Conservation (phyloP, 1,139 yeast species). For the Hemisphaericaspora xylanilytica region DNA sequence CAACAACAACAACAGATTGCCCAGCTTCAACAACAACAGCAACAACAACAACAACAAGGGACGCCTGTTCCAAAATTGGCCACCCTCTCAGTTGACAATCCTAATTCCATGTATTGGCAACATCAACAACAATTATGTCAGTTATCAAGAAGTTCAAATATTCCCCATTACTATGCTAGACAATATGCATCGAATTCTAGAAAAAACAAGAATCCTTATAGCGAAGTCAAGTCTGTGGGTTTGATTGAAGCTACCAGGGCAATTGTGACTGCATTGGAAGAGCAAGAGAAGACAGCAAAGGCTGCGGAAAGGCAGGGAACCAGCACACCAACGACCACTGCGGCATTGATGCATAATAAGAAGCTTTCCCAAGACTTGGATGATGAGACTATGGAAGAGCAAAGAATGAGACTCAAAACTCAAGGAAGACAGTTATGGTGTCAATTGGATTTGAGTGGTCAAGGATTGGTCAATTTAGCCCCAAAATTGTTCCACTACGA, state of each 20-base stretch:
- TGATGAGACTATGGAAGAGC: conserved; percentile 76
- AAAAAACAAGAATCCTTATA: conserved; percentile 48
- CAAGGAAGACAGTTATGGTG: conserved; percentile 88
- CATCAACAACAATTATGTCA: conserved; percentile 82
- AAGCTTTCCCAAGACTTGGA: conserved; percentile 55
- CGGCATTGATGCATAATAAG: conserved; percentile 60
- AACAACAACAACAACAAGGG: conserved; percentile 19
- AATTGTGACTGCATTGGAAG: conserved; percentile 44
- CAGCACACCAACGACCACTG: conserved; percentile 30
- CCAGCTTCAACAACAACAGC: conserved; percentile 19
- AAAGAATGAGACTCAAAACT: conserved; percentile 67
- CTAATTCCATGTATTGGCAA: conserved; percentile 72
- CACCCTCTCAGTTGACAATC: conserved; percentile 43
- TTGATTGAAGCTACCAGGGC: conserved; percentile 57
- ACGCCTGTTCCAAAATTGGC: conserved; percentile 27
- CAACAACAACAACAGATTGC: not conserved
- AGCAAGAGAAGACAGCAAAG: conserved; percentile 35
- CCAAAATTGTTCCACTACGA: conserved; percentile 76
- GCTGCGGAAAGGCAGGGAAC: conserved; percentile 9
- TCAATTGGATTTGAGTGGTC: conserved; percentile 88
- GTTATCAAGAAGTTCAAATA: conserved; percentile 66
- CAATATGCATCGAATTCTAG: conserved; percentile 83
- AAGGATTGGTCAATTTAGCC: conserved; percentile 69
- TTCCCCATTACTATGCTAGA: conserved; percentile 89
- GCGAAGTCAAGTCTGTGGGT: conserved; percentile 42